A percentile compares a stretch with the other conserved stretches of the same genome.
phyloP scores from a whole-genome alignment of 148 eudicot species.

The Persicaria tinctoria region DNA sequence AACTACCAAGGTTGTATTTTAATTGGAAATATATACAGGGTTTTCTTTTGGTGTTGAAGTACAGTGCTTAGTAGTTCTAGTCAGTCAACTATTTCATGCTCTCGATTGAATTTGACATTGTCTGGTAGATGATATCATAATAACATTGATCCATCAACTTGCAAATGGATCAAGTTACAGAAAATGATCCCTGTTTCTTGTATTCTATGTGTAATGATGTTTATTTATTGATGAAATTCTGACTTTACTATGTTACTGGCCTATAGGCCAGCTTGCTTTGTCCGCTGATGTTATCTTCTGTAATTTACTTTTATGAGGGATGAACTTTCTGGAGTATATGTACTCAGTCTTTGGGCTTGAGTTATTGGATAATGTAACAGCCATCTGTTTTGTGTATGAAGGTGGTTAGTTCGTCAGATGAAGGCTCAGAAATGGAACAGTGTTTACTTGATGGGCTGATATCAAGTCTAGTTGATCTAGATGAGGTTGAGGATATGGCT shows the following conservation, averaged over 20 bases:
- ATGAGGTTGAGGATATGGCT: conserved; percentile 44
- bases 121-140: neutral
- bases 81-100: neutral
- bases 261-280: neutral
- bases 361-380: neutral
- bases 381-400: conserved; percentile 22
- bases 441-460: conserved; percentile 42
- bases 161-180: too few species aligned
- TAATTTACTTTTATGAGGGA: neutral
- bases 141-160: too few species aligned
- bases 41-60: neutral
- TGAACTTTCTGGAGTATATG: neutral
- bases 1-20: neutral
- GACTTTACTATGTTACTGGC: neutral
- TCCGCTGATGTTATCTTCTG: neutral
- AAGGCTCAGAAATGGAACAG: conserved; percentile 38
- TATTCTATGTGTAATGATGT: too few species aligned
- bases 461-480: conserved; percentile 43
- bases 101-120: neutral
- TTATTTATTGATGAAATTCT: too few species aligned
- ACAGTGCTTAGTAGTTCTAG: neutral
- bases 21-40: neutral
- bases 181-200: too few species aligned
- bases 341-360: neutral
- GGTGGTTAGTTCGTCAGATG: conserved; percentile 36